phyloP scores from a whole-genome alignment of 1,284 basidiomycete species.

The Porogramme epimiltina region DNA sequence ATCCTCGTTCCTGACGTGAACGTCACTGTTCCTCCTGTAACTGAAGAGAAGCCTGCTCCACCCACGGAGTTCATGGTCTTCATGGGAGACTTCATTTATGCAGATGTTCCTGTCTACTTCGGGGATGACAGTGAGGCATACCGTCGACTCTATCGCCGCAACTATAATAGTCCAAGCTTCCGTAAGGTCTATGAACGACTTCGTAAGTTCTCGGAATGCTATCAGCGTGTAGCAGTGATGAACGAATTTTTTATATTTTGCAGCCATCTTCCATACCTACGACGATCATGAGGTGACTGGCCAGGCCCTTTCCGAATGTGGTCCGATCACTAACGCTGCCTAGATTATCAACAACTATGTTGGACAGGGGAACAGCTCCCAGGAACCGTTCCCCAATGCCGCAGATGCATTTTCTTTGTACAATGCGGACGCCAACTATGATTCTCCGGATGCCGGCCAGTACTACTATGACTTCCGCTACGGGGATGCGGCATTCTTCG shows the following conservation, averaged over 20 bases:
- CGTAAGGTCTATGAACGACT: slow-evolving; percentile 65
- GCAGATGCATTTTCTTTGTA: slow-evolving; percentile 69
- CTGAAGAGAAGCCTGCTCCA: slow-evolving; percentile 12
- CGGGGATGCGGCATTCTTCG: slow-evolving; percentile 78
- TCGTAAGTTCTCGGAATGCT: slow-evolving; percentile 45
- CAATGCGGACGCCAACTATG: slow-evolving; percentile 68
- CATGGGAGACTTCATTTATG: slow-evolving; percentile 78
- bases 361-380: slow-evolving; percentile 55
- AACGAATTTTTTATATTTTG: slow-evolving; percentile 9
- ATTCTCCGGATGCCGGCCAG: slow-evolving; percentile 45
- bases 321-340: slow-evolving; percentile 8
- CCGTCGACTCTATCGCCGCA: slow-evolving; percentile 64
- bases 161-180: slow-evolving; percentile 66
- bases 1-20: neutral
- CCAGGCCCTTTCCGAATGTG: neutral
- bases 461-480: slow-evolving; percentile 70
- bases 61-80: slow-evolving; percentile 61
- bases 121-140: slow-evolving; percentile 60
- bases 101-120: slow-evolving; percentile 69
- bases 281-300: slow-evolving; percentile 68
- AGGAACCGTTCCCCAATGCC: slow-evolving; percentile 59
- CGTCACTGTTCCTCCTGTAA: slow-evolving; percentile 3
- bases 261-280: slow-evolving; percentile 64
- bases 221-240: neutral
- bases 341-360: slow-evolving; percentile 68